Percentiles rank a stretch among this genome's conserved stretches.
These are phyloP conservation scores for Rubia yunnanensis DNA, from an alignment of 257 asterid species.

Conservation along the genomic window DNA sequence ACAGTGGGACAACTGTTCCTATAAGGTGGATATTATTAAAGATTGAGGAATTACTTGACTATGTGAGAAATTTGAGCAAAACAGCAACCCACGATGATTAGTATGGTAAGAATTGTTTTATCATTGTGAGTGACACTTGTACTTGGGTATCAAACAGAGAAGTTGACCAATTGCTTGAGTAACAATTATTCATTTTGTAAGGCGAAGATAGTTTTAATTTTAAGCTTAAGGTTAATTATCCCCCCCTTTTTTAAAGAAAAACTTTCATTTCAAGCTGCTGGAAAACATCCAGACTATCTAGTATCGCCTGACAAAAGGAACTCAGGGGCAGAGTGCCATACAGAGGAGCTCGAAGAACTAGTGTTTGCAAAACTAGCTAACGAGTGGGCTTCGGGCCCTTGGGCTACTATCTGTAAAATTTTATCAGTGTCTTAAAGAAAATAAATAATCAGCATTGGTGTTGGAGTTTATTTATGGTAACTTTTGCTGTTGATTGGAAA, in stretches of 20 bases:
- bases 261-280: too few species aligned
- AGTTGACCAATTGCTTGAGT: neutral
- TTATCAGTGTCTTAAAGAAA: neutral
- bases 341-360: too few species aligned
- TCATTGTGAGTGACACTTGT: too few species aligned
- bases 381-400: too few species aligned
- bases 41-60: neutral
- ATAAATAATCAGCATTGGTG: neutral
- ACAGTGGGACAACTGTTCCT: conserved; percentile 40
- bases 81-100: too few species aligned
- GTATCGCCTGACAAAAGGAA: too few species aligned
- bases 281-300: too few species aligned
- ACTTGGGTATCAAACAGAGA: neutral
- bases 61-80: neutral
- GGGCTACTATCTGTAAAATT: neutral
- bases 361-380: neutral
- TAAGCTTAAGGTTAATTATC: neutral
- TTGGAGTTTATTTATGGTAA: neutral
- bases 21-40: neutral
- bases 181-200: too few species aligned
- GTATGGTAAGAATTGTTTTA: too few species aligned
- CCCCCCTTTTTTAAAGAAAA: too few species aligned
- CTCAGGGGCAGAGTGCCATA: too few species aligned
- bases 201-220: neutral
- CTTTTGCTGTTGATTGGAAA: neutral